A percentile compares a stretch with the other conserved stretches of the same genome.
phyloP scores from a whole-genome alignment of 139 green algal genomes.

The Picochlorum sp. region DNA sequence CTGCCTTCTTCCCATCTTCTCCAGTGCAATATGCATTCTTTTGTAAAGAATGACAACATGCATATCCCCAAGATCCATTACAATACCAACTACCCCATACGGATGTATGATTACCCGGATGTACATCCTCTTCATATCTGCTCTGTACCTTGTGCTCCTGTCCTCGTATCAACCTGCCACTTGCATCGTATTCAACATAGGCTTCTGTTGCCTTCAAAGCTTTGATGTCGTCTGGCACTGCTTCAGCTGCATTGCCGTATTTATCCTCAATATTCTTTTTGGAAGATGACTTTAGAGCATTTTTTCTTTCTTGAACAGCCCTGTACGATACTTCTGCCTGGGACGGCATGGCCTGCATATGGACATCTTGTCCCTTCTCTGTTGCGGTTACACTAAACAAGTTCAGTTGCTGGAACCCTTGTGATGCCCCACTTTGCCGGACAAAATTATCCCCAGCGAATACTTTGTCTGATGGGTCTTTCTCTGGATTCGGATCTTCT shows the following conservation, averaged over 20 bases:
- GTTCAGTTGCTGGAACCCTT: slow-evolving; percentile 70
- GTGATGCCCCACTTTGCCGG: slow-evolving; percentile 47
- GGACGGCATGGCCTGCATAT: slow-evolving; percentile 74
- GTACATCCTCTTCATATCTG: slow-evolving; percentile 94
- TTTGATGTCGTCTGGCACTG: slow-evolving; percentile 21
- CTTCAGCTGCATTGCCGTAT: slow-evolving; percentile 71
- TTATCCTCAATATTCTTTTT: slow-evolving; percentile 63
- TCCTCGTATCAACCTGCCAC: slow-evolving; percentile 54
- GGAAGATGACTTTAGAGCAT: slow-evolving; percentile 40
- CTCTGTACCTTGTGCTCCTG: slow-evolving; percentile 34
- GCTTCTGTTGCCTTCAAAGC: slow-evolving; percentile 66
- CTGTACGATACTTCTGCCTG: slow-evolving; percentile 81
- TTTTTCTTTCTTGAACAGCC: slow-evolving; percentile 90
- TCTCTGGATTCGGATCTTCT: slow-evolving; percentile 74
- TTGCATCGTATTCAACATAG: slow-evolving; percentile 93
- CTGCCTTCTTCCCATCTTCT: slow-evolving; percentile 18
- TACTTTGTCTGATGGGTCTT: slow-evolving; percentile 47
- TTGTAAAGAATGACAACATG: slow-evolving; percentile 76
- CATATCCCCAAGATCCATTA: slow-evolving; percentile 86
- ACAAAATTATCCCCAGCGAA: slow-evolving; percentile 90
- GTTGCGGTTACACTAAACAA: slow-evolving; percentile 70
- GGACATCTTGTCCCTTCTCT: slow-evolving; percentile 75
- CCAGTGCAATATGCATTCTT: slow-evolving; percentile 93
- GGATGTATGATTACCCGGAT: slow-evolving; percentile 85
- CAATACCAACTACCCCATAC: slow-evolving; percentile 93